Conservation (phyloP, 2,329 filamentous ascomycete species). For the Emergomyces orientalis region DNA sequence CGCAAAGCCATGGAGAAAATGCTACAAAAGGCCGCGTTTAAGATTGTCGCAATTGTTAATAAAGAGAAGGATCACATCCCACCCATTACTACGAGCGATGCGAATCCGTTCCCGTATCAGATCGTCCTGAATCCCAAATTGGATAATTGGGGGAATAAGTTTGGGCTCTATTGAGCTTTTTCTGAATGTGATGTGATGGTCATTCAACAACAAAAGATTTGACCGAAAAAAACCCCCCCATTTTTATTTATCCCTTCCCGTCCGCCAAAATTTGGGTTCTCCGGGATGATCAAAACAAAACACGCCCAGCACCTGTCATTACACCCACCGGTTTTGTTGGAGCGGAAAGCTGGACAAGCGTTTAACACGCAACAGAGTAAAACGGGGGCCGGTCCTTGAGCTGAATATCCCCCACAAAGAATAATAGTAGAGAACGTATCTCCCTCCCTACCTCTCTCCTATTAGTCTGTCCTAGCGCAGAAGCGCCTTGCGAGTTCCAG, state of each 20-base stretch:
- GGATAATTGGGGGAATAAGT: slow-evolving; percentile 67
- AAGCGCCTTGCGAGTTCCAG: not conserved
- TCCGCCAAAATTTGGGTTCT: not conserved
- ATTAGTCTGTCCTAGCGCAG: not conserved
- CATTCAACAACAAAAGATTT: not conserved
- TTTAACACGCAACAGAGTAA: not conserved
- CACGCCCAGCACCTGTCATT: not conserved
- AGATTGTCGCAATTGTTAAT: slow-evolving; percentile 81
- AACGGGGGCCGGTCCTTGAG: not conserved
- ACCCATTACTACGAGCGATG: slow-evolving; percentile 82
- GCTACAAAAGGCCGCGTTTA: slow-evolving; percentile 75
- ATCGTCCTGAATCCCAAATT: slow-evolving; percentile 80
- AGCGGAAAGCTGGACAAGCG: not conserved
- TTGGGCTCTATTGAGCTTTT: slow-evolving; percentile 60
- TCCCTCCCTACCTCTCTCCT: not conserved
- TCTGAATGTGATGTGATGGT: not conserved
- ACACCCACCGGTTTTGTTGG: not conserved
- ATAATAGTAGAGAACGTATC: not conserved
- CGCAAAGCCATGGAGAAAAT: slow-evolving; percentile 85
- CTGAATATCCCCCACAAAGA: not conserved
- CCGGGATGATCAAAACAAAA: not conserved
- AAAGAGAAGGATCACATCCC: slow-evolving; percentile 91
- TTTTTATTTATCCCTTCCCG: not conserved
- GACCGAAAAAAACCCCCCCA: too few relatives aligned
- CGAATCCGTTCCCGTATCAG: slow-evolving; percentile 91